Evolutionary conservation across 148 eudicot species (phyloP).

Genomic region (Selenicereus undatus): DNA sequence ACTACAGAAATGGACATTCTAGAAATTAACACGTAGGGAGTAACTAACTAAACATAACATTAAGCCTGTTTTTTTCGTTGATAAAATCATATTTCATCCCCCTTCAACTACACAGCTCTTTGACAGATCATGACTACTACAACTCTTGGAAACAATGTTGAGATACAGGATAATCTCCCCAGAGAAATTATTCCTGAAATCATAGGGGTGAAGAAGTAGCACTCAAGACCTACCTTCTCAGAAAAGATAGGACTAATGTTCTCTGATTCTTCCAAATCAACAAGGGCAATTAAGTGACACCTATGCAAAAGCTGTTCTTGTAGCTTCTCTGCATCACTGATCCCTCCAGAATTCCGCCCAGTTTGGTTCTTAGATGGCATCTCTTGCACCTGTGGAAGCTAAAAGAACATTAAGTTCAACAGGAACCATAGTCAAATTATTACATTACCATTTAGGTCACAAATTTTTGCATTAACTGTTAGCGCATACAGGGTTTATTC

Average conservation of each 20-base stretch:
- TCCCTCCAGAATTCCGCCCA: slow-evolving; percentile 6
- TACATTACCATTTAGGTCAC: background rate
- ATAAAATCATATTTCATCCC: background rate
- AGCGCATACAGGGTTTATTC: background rate
- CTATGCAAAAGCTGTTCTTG: slow-evolving; percentile 21
- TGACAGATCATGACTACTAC: background rate
- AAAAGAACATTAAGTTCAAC: background rate
- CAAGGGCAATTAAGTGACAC: slow-evolving; percentile 19
- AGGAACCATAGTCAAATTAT: background rate
- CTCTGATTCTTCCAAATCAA: slow-evolving; percentile 25
- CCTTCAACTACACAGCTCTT: slow-evolving; percentile 1
- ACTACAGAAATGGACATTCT: no score
- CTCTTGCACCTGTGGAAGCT: slow-evolving; percentile 11
- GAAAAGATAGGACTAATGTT: slow-evolving; percentile 22
- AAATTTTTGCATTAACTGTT: background rate
- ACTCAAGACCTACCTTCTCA: slow-evolving; percentile 23
- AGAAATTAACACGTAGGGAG: no score
- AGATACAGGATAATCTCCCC: background rate
- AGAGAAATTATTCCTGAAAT: background rate
- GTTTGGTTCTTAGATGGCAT: slow-evolving; percentile 1
- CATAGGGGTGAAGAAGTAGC: background rate
- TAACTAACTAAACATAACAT: no score
- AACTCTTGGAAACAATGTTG: background rate
- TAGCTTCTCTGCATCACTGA: slow-evolving; percentile 7
- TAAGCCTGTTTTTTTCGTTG: no score